Conservation (phyloP, 2,329 filamentous ascomycete species). For the Aureobasidium sp. region DNA sequence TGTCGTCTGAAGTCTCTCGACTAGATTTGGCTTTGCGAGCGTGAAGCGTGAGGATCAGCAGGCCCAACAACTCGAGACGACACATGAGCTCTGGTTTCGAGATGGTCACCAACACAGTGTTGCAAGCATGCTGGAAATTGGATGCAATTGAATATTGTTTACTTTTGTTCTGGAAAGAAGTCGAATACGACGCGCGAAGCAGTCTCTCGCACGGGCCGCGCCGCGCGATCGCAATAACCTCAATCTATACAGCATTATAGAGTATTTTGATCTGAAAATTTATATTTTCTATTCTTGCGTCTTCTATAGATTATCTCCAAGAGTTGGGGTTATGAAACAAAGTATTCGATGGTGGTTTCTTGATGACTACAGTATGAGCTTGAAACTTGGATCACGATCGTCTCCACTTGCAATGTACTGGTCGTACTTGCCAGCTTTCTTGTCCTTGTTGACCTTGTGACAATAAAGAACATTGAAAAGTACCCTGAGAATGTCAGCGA, state of each 20-base stretch:
- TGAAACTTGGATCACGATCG: no score
- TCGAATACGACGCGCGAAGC: background rate
- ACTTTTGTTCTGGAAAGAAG: conserved; percentile 5
- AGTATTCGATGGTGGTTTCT: no score
- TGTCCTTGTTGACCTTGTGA: no score
- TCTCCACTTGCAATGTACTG: no score
- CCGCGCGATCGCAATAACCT: background rate
- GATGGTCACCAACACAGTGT: background rate
- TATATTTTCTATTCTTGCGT: no score
- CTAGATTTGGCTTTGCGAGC: conserved; percentile 1
- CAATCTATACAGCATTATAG: background rate
- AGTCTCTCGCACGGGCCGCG: background rate
- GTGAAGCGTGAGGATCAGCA: conserved; percentile 10
- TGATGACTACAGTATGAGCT: no score
- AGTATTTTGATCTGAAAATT: no score
- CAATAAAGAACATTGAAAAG: no score
- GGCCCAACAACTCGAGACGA: conserved; percentile 8
- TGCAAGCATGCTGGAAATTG: conserved; percentile 1
- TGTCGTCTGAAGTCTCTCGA: background rate
- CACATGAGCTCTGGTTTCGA: conserved; percentile 6
- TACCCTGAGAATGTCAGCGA: no score
- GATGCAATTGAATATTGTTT: background rate
- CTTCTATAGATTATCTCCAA: no score
- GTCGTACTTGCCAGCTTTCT: no score
- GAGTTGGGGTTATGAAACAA: no score